A percentile compares a stretch with the other conserved stretches of the same genome.
phyloP scores from a whole-genome alignment of 352 stramenopile genomes.

The Peronosclerospora sorghi region DNA sequence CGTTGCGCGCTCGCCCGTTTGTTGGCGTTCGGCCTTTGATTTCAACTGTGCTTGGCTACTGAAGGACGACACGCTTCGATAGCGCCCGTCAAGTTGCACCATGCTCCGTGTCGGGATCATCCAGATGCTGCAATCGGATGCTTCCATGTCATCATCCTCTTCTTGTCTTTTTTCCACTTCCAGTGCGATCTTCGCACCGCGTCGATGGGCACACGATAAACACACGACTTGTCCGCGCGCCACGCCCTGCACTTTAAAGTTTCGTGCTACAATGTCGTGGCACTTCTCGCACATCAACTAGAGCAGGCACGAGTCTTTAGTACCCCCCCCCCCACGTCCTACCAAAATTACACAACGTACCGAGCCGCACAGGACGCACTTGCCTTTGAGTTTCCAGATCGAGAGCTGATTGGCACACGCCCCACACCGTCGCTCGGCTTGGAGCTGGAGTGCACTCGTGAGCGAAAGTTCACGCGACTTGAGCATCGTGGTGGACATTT shows the following conservation, averaged over 20 bases:
- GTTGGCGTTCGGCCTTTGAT: constrained; percentile 3
- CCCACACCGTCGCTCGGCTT: constrained; percentile 45
- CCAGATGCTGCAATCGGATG: constrained; percentile 1
- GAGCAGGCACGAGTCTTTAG: constrained; percentile 5
- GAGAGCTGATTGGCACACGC: constrained; percentile 51
- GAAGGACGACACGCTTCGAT: constrained; percentile 12
- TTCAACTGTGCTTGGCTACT: constrained; percentile 6
- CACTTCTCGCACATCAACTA: constrained; percentile 71
- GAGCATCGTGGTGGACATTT: constrained; percentile 33
- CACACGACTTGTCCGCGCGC: constrained; percentile 28
- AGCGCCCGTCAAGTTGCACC: constrained; percentile 2
- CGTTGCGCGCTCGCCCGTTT: too few species aligned
- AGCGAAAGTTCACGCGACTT: constrained; percentile 21
- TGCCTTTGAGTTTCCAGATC: constrained; percentile 42
- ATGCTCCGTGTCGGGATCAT: constrained; percentile 7
- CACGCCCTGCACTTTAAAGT: constrained; percentile 41
- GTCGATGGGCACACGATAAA: constrained; percentile 47
- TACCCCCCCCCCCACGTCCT: not conserved
- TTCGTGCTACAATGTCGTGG: constrained; percentile 40
- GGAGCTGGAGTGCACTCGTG: constrained; percentile 36
- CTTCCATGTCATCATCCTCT: constrained; percentile 1
- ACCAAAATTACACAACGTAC: constrained; percentile 24
- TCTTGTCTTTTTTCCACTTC: not conserved
- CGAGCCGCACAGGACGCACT: constrained; percentile 47
- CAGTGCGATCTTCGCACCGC: constrained; percentile 17